Percentiles rank a stretch among this genome's conserved stretches.
Conservation (phyloP, 2,329 filamentous ascomycete species). For the Colletotrichum spinosum region DNA sequence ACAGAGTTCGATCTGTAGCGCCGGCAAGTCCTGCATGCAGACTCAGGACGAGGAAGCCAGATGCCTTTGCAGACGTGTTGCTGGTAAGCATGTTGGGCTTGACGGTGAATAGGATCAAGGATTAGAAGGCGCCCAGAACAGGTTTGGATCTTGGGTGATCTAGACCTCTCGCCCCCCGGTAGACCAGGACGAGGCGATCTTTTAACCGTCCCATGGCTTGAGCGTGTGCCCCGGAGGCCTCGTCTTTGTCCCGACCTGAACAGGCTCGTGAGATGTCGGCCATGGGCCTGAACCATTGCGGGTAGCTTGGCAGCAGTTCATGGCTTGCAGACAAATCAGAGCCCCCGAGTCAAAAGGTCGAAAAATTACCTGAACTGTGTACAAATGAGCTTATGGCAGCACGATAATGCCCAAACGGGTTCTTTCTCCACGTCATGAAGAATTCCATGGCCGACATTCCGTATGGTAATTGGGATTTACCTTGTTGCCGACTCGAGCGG, state of each 20-base stretch:
- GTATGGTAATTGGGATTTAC: too few relatives aligned
- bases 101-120: slow-evolving; percentile 23
- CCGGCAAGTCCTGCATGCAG: neutral
- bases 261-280: slow-evolving; percentile 2
- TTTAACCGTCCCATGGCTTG: slow-evolving; percentile 2
- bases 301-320: too few relatives aligned
- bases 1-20: slow-evolving; percentile 27
- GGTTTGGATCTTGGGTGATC: neutral
- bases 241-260: neutral
- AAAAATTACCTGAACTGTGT: too few relatives aligned
- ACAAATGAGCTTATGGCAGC: too few relatives aligned
- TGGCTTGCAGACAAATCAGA: too few relatives aligned
- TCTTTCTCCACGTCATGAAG: too few relatives aligned
- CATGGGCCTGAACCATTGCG: too few relatives aligned
- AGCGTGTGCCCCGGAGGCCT: neutral
- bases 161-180: neutral
- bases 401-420: too few relatives aligned
- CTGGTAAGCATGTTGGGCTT: slow-evolving; percentile 16
- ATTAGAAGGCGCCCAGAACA: slow-evolving; percentile 7
- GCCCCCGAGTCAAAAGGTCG: too few relatives aligned
- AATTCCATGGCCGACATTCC: too few relatives aligned
- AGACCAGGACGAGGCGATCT: slow-evolving; percentile 21
- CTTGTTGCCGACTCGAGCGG: too few relatives aligned
- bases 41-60: slow-evolving; percentile 3
- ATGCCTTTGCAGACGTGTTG: neutral